Evolutionary conservation across 2,329 filamentous ascomycete species (phyloP), one percentile per base, ranked within the genome.

Genomic region (Xylaria sp.): DNA sequence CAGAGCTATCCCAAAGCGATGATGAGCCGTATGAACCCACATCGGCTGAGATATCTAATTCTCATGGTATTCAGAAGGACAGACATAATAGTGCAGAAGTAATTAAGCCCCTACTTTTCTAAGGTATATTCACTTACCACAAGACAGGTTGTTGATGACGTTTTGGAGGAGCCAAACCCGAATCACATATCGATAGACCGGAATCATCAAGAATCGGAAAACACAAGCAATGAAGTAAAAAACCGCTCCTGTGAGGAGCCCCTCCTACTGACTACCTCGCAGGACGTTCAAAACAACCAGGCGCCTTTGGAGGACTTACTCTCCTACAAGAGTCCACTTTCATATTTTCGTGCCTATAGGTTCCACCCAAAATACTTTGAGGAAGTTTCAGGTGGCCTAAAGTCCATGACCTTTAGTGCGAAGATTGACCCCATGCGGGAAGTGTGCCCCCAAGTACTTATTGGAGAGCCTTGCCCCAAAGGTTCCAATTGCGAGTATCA

Each of bases 341-440:
- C 87, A 72, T 87, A 87, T 73, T 97, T 98, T 79, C 93, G 89
- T 78, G 91, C 92, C 42, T 99, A 92, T 80, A 93, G 95, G 73
- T 97, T 95, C 77, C 94, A 98, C 77, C 92, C 93, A 36, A 84
- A 87, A 58, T 98, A 90, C 80, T 82, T 84, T 71, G 79, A 90
- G 56, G 83, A 87, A 63, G 89, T 97, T 64, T 78, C 87, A 63
- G 91, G 90, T 69, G 95, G 95, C 49, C 90, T 94, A 76, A 90
- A 91, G 76, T 98, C 96, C 70, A 85, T 96, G 82, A 98, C 94
- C 49, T 98, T 95, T 81, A 97, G 93, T 81, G 92, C 97, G 80
- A 90, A 90, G 73, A 97, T 99, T 79, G 89, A 97, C 77, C 85
- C 89, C 27, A 84, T 88, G 67, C 89, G 87, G 73, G 86, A 87